Evolutionary conservation across 164 flowering plant species (phyloP).

Genomic region (Aristolochia californica): DNA sequence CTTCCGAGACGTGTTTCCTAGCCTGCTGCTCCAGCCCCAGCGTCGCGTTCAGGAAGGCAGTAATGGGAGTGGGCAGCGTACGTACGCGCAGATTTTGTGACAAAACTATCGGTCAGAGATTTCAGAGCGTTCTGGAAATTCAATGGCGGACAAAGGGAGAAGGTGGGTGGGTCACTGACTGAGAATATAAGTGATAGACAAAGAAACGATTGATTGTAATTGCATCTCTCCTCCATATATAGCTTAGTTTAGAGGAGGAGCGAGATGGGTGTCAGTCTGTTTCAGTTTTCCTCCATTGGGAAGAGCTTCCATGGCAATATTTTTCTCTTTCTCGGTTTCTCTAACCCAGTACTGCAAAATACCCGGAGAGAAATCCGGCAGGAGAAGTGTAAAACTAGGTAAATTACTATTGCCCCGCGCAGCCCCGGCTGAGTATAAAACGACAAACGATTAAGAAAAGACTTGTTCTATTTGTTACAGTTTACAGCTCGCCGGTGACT

Average conservation of each 20-base stretch:
- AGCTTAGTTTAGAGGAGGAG: slow-evolving; percentile 1
- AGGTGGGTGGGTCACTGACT: too few relatives aligned
- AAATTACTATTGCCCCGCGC: background rate
- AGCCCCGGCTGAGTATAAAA: too few relatives aligned
- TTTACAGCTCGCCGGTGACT: too few relatives aligned
- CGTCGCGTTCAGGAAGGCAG: slow-evolving; percentile 8
- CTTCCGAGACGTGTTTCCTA: slow-evolving; percentile 1
- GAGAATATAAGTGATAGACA: too few relatives aligned
- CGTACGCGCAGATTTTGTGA: slow-evolving; percentile 41
- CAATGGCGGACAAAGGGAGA: background rate
- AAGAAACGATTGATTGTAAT: background rate
- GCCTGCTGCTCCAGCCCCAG: background rate
- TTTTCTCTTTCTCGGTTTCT: background rate
- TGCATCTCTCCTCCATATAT: background rate
- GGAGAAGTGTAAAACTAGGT: background rate
- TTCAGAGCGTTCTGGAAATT: slow-evolving; percentile 8
- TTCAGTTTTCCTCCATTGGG: background rate
- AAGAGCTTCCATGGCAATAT: slow-evolving; percentile 1
- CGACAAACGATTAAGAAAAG: too few relatives aligned
- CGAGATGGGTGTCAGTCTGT: background rate
- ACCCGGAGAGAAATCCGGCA: slow-evolving; percentile 3
- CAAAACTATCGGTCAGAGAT: slow-evolving; percentile 48
- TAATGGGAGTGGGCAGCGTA: slow-evolving; percentile 13
- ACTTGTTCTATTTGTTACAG: too few relatives aligned
- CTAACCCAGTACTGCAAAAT: slow-evolving; percentile 2